Evolutionary conservation across 2,329 filamentous ascomycete genomes (phyloP), one percentile per base, ranked within the genome.

Genomic region (Aspergillus nomiae): DNA sequence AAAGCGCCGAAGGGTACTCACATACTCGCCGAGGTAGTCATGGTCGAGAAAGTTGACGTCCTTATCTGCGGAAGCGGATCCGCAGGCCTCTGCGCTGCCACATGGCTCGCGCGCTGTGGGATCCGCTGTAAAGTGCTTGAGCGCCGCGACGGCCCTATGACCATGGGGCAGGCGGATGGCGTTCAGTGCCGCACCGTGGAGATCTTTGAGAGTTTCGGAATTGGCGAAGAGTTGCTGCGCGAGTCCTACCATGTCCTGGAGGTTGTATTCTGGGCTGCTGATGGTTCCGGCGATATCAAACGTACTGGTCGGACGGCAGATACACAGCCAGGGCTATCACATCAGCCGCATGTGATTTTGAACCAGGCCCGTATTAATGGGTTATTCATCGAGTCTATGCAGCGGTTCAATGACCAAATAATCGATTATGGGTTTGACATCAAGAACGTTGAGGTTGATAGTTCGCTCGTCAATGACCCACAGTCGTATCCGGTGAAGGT

Each of bases 161-260:
- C 79, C 46, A 80, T 83, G 53, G 88, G 87, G 3, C 86, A 90
- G 73, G 89, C 88, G 16, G 88, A 91, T 63, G 86, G 86, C 1
- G 84, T 87, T 21, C 85, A 88, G 73, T 85, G 83, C 61, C 84
- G 86, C 1, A 87, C 86, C 0, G 85, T 88, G 16, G 87, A 89
- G 71, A 82, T 89, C 26, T 87, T 88, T 57, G 86, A 89, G 68
- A 85, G 83, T 51, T 86, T 88, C 36, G 84, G 81, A 1, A 80
- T 89, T 4, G 79, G 82, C 1, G 84, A 86, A 53, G 77, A 82
- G 21, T 76, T 89, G 32, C 78, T 88, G 34, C 79, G 81, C 38
- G 86, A 88, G 62, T 81, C 85, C 0, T 88, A 84, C 60, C 86
- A 88, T 70, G 82, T 86, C 12, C 76, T 85, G 21, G 86, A 89